Conservation (phyloP, 768 basidiomycete genomes). For the Mycena filopes region DNA sequence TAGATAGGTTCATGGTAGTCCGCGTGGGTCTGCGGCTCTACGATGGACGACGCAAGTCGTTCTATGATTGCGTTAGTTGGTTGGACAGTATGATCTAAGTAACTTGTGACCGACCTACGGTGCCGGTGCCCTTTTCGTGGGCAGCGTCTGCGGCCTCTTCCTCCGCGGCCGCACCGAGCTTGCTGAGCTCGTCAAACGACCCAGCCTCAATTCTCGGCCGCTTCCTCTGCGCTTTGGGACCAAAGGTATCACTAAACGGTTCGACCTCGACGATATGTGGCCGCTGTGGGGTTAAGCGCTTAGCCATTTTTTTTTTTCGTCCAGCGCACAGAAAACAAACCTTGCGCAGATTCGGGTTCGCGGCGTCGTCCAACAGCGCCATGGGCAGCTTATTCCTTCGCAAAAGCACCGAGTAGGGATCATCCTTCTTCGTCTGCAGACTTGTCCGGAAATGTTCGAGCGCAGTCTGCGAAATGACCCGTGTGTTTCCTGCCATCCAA, state of each 20-base stretch:
- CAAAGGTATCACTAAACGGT: slow-evolving; percentile 94
- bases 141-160: slow-evolving; percentile 63
- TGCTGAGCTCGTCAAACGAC: slow-evolving; percentile 90
- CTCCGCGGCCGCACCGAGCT: slow-evolving; percentile 64
- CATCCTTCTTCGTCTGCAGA: slow-evolving; percentile 83
- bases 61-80: slow-evolving; percentile 44
- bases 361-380: slow-evolving; percentile 92
- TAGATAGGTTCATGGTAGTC: slow-evolving; percentile 92
- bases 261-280: slow-evolving; percentile 97
- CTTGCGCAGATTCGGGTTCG: slow-evolving; percentile 83
- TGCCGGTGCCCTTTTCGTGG: slow-evolving; percentile 48
- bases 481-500: slow-evolving; percentile 81
- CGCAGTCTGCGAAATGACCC: slow-evolving; percentile 96
- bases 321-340: slow-evolving; percentile 45
- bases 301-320: slow-evolving; percentile 4
- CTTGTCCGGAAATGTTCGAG: slow-evolving; percentile 96
- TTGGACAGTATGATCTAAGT: not conserved
- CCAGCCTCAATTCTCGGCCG: slow-evolving; percentile 88
- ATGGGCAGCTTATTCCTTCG: slow-evolving; percentile 97
- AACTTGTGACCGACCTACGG: slow-evolving; percentile 53
- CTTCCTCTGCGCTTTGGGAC: slow-evolving; percentile 95
- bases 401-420: slow-evolving; percentile 95
- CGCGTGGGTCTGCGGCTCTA: slow-evolving; percentile 72
- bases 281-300: slow-evolving; percentile 57
- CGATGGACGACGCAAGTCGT: slow-evolving; percentile 58